Evolutionary conservation across 139 green algal genomes (phyloP).

Genomic region (Picochlorum sp.): DNA sequence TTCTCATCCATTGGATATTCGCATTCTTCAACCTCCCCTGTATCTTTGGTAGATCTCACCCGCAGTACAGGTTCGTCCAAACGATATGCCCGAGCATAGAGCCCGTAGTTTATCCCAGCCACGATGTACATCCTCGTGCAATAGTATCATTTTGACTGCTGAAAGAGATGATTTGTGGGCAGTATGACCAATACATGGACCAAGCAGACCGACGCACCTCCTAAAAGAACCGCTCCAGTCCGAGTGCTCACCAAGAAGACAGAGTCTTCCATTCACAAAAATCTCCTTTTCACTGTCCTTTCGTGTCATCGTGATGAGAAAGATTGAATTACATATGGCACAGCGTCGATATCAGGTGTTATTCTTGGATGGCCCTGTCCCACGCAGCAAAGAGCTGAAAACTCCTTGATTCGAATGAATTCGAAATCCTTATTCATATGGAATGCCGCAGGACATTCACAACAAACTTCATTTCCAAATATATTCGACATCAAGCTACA

Average conservation of each 20-base stretch:
- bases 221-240: constrained; percentile 39
- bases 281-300: constrained; percentile 26
- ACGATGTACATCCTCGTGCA: constrained; percentile 41
- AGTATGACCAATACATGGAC: background rate
- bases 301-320: background rate
- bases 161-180: background rate
- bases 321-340: too few relatives aligned
- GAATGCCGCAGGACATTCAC: too few relatives aligned
- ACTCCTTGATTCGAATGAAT: constrained; percentile 6
- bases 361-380: too few relatives aligned
- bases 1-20: constrained; percentile 19
- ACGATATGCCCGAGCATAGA: constrained; percentile 21
- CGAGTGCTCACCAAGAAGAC: constrained; percentile 64
- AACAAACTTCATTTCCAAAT: too few relatives aligned
- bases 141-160: constrained; percentile 27
- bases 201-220: constrained; percentile 8
- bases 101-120: constrained; percentile 45
- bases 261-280: constrained; percentile 57
- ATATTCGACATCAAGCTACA: too few relatives aligned
- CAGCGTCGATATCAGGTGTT: too few relatives aligned
- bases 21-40: background rate
- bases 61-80: constrained; percentile 17
- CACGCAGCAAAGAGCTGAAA: too few relatives aligned
- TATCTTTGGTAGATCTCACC: constrained; percentile 21
- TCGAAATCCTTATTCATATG: background rate